Base-by-base conservation (phyloP, 225 moss, liverwort and hornwort genomes). In the Pseudoscleropodium purum region DNA sequence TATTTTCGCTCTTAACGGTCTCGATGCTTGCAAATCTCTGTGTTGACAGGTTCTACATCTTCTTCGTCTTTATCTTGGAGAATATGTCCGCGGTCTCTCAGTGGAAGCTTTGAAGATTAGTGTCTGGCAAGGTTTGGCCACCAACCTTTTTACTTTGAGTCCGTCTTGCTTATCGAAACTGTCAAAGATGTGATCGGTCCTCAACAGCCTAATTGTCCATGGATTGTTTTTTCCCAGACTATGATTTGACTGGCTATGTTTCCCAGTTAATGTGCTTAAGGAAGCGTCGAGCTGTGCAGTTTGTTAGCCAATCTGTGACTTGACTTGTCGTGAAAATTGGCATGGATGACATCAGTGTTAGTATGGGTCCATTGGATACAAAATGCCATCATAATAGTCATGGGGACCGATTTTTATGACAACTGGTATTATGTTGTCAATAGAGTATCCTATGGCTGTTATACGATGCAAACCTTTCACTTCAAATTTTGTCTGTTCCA, bases 41-140 rank as follows among this genome's bases (percentile, higher is more conserved):
- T 89, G 63, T 84, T 89, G 82, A 85, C 92, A 98, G 98, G 98
- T 99, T 85, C 90, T 99, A 88, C 95, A 99, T 93, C 98, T 99
- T 92, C 91, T 99, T 86, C 96, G 96, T 75, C 97, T 95, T 90
- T 99, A 97, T 92, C 95, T 99, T 86, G 98, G 98, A 91, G 98
- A 99, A 87, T 99, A 99, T 91, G 98, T 99, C 26, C 98, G 98
- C 36, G 98, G 97, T 77, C 97, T 99, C 86, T 97, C 98, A 56
- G 96, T 99, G 76, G 98, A 99, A 90, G 97, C 98, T 84, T 94
- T 97, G 89, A 96, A 96, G 91, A 99, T 99, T 63, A 99, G 98
- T 93, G 97, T 99, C 77, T 99, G 98, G 98, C 97, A 99, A 95
- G 98, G 98, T 98, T 76, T 79, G 89, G 31, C 81, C 82, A 47